Evolutionary conservation across 1,139 yeast genomes (phyloP).

Genomic region (Suhomyces yuchorum): DNA sequence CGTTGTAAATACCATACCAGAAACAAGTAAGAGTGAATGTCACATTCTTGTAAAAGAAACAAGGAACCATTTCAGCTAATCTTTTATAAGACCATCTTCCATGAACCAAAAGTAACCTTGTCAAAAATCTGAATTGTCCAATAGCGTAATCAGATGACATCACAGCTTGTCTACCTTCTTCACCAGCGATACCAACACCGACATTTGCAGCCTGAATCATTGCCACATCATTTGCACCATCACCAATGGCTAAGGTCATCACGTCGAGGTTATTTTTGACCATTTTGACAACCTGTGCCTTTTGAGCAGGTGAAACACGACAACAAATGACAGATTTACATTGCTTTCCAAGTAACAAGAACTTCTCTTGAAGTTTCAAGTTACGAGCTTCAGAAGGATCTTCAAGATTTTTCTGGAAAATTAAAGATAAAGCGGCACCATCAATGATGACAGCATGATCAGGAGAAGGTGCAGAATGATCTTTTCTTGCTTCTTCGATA

Average conservation of each 20-base stretch:
- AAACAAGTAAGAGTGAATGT: conserved; percentile 61
- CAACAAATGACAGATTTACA: conserved; percentile 65
- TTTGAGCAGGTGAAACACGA: conserved; percentile 66
- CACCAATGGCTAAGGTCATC: conserved; percentile 70
- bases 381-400: conserved; percentile 15
- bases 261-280: conserved; percentile 54
- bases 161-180: conserved; percentile 68
- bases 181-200: conserved; percentile 70
- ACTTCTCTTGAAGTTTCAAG: conserved; percentile 35
- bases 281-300: conserved; percentile 56
- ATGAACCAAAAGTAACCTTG: conserved; percentile 58
- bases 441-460: conserved; percentile 56
- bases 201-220: conserved; percentile 70
- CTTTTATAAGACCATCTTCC: conserved; percentile 69
- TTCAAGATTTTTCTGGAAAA: conserved; percentile 31
- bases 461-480: conserved; percentile 53
- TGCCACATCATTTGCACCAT: conserved; percentile 70
- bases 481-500: conserved; percentile 44
- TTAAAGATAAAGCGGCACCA: conserved; percentile 53
- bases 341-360: conserved; percentile 57
- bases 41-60: conserved; percentile 64
- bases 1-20: conserved; percentile 60
- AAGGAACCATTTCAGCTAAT: conserved; percentile 65
- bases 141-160: conserved; percentile 70
- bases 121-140: conserved; percentile 60